Conservation (phyloP, 2,329 filamentous ascomycete species). For the Fusarium compactum region DNA sequence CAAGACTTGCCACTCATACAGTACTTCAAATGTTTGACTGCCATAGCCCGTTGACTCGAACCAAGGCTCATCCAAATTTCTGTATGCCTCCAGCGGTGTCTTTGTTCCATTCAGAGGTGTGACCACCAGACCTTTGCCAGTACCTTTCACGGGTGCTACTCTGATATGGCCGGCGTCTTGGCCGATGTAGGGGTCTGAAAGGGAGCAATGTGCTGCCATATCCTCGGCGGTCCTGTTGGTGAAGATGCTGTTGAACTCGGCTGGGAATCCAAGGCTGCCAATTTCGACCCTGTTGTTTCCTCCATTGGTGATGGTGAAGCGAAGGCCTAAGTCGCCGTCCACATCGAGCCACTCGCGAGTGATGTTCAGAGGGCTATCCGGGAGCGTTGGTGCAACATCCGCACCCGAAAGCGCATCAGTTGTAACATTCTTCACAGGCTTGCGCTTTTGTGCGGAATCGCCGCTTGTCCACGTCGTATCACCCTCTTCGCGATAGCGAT, state of each 20-base stretch:
- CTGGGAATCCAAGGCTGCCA: constrained; percentile 68
- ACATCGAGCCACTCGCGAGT: constrained; percentile 65
- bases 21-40: constrained; percentile 69
- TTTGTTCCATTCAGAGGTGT: constrained; percentile 61
- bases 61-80: constrained; percentile 61
- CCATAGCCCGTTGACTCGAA: constrained; percentile 58
- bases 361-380: constrained; percentile 57
- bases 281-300: constrained; percentile 60
- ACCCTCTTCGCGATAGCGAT: constrained; percentile 62
- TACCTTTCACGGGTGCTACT: constrained; percentile 64
- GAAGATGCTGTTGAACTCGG: constrained; percentile 74
- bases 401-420: constrained; percentile 54
- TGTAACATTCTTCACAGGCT: constrained; percentile 38
- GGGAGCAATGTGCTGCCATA: constrained; percentile 63
- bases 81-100: constrained; percentile 66
- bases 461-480: constrained; percentile 58
- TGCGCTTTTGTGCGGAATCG: constrained; percentile 59
- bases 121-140: constrained; percentile 65
- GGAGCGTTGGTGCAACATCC: constrained; percentile 57
- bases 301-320: constrained; percentile 63
- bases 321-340: constrained; percentile 62
- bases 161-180: constrained; percentile 69
- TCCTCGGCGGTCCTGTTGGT: constrained; percentile 61
- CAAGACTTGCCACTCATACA: constrained; percentile 70
- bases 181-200: constrained; percentile 71